Evolutionary conservation across 1,139 yeast species (phyloP), one percentile per base, ranked within the genome.

Genomic region (Yamadazyma epiphylla): DNA sequence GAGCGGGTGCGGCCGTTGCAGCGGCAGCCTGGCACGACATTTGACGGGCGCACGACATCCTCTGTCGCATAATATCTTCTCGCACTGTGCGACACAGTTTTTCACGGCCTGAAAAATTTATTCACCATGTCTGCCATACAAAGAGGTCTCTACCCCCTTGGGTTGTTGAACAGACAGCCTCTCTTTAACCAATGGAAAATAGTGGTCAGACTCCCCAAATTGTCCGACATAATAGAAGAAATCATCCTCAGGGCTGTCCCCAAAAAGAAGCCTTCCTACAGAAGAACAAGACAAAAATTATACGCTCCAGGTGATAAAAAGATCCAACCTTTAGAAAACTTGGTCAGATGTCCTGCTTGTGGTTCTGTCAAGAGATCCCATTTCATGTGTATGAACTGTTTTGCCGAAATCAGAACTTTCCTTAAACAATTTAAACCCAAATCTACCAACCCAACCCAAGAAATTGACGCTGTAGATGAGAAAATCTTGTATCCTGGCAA

Each of bases 261-360:
- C 34, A 91, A 91, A 68, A 88, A 89, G 75, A 88, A 87, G 59
- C 79, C 78, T 9, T 87, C 97, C 6, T 85, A 86, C 53, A 77
- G 78, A 61, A 84, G 87, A 59, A 83, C 86, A 52, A 79, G 97
- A 58, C 81, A 76, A 51, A 80, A 83, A 60, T 73, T 85, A 45
- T 80, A 84, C 47, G 84, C 86, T 11, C 89, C 95, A 4, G 94
- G 88, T 9, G 70, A 76, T 40, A 89, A 87, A 55, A 94, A 88
- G 49, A 67, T 84, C 43, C 77, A 86, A 54, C 80, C 80, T 32
- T 68, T 85, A 43, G 74, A 80, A 36, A 83, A 85, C 53, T 64
- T 91, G 46, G 86, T 83, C 41, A 75, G 95, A 53, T 91, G 98
- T 56, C 96, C 97, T 4, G 83, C 96, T 1, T 91, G 98, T 62